Percentiles rank a stretch among this genome's conserved stretches.
Evolutionary conservation across 2,329 filamentous ascomycete species (phyloP).

Genomic region (Penicillium sp.): DNA sequence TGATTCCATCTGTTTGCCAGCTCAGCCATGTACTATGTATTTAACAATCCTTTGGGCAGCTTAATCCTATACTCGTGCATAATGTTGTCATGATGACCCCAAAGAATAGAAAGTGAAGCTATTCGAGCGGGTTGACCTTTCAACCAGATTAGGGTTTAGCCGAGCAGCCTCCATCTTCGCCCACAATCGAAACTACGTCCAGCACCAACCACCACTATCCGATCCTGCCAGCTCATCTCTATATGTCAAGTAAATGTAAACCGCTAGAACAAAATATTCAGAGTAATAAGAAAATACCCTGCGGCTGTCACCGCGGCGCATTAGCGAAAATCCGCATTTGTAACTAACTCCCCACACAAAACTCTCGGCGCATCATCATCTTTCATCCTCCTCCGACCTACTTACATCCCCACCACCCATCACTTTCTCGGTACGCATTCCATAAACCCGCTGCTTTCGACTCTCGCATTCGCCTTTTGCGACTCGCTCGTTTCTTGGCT

Average conservation of each 20-base stretch:
- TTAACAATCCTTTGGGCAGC: neutral
- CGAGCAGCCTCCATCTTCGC: conserved; percentile 29
- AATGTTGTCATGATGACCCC: conserved; percentile 18
- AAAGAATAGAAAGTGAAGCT: neutral
- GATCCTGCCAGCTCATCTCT: neutral
- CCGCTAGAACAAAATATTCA: neutral
- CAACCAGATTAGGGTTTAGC: conserved; percentile 35
- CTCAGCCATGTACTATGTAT: neutral
- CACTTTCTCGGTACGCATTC: conserved; percentile 11
- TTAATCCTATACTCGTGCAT: neutral
- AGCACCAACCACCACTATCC: conserved; percentile 1
- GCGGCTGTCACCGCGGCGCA: conserved; percentile 12
- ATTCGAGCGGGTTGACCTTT: neutral
- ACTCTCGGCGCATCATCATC: conserved; percentile 19
- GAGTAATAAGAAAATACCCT: neutral
- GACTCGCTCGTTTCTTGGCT: neutral
- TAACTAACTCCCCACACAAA: conserved; percentile 26
- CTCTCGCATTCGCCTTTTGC: neutral
- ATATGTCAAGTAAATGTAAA: neutral
- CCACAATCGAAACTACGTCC: conserved; percentile 15
- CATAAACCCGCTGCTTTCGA: neutral
- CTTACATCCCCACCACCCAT: conserved; percentile 5
- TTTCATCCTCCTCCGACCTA: conserved; percentile 9
- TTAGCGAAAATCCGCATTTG: conserved; percentile 24
- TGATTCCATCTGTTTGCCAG: neutral